Conservation (phyloP, 768 basidiomycete species). For the Hericium coralloides region DNA sequence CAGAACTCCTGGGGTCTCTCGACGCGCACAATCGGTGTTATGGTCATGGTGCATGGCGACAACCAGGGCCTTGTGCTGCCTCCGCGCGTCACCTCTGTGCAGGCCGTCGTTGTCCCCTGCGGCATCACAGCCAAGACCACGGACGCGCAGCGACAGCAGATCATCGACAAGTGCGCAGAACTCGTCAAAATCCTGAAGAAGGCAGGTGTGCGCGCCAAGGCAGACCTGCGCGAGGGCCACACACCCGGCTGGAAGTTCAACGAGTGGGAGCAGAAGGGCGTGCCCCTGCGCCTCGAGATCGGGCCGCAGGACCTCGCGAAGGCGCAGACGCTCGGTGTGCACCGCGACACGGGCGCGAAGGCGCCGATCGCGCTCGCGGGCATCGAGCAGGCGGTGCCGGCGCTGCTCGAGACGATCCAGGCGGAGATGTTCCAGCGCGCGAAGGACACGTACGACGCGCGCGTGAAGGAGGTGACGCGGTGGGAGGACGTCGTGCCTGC, state of each 20-base stretch:
- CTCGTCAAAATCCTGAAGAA: slow-evolving; percentile 67
- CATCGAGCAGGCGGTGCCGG: slow-evolving; percentile 40
- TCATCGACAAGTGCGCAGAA: slow-evolving; percentile 72
- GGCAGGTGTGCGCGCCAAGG: slow-evolving; percentile 72
- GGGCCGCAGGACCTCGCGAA: slow-evolving; percentile 89
- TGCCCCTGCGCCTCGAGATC: slow-evolving; percentile 94
- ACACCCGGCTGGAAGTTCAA: slow-evolving; percentile 99
- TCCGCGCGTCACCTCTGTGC: slow-evolving; percentile 90
- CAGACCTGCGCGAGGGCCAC: slow-evolving; percentile 90
- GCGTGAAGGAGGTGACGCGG: slow-evolving; percentile 62
- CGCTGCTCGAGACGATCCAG: slow-evolving; percentile 81
- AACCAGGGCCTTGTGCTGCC: slow-evolving; percentile 96
- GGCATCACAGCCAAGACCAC: slow-evolving; percentile 84
- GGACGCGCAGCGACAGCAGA: slow-evolving; percentile 54
- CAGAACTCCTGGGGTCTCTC: slow-evolving; percentile 99
- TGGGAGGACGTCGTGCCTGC: slow-evolving; percentile 94
- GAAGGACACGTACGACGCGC: slow-evolving; percentile 58
- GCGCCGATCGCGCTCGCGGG: slow-evolving; percentile 41
- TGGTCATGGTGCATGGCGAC: slow-evolving; percentile 99
- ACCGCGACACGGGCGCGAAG: slow-evolving; percentile 70
- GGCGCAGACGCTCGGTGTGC: slow-evolving; percentile 72
- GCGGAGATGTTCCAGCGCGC: slow-evolving; percentile 80
- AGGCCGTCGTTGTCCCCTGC: slow-evolving; percentile 87
- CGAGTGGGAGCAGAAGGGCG: slow-evolving; percentile 99
- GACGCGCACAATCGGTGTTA: slow-evolving; percentile 93